These are phyloP conservation scores for Nigrospora oryzae DNA, from an alignment of 2,329 filamentous ascomycete species.

Conservation along the genomic window DNA sequence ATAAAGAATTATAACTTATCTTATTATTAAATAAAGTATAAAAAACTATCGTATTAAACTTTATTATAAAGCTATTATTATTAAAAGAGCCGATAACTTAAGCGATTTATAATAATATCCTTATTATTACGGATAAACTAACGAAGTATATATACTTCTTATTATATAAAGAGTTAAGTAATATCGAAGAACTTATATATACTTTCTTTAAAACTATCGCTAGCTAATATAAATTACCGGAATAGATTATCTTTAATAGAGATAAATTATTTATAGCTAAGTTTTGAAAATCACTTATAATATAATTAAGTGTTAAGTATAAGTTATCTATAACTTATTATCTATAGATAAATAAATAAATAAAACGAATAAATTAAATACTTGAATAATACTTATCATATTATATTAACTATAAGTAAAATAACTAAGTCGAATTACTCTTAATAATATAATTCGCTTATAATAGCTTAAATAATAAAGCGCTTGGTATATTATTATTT, in stretches of 20 bases:
- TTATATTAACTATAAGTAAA: slow-evolving; percentile 4
- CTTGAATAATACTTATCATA: slow-evolving; percentile 4
- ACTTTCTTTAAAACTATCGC: neutral
- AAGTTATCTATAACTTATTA: slow-evolving; percentile 1
- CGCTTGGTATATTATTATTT: neutral
- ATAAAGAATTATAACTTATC: neutral
- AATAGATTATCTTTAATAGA: neutral
- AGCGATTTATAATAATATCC: neutral
- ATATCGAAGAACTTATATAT: neutral
- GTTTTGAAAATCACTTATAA: slow-evolving; percentile 1
- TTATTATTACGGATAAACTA: neutral
- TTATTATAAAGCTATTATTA: neutral
- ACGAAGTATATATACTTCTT: neutral
- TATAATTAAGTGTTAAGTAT: neutral
- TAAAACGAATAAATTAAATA: slow-evolving; percentile 3
- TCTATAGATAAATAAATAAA: slow-evolving; percentile 3
- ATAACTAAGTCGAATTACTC: slow-evolving; percentile 5
- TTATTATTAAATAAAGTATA: neutral
- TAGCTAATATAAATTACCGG: neutral
- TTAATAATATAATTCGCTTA: slow-evolving; percentile 4
- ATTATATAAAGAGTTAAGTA: neutral
- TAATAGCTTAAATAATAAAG: slow-evolving; percentile 4
- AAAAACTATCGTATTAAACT: neutral
- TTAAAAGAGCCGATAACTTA: neutral
- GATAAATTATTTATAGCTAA: slow-evolving; percentile 1